These are phyloP conservation scores for Bryum argenteum DNA, from an alignment of 225 moss, liverwort and hornwort species.

Conservation along the genomic window DNA sequence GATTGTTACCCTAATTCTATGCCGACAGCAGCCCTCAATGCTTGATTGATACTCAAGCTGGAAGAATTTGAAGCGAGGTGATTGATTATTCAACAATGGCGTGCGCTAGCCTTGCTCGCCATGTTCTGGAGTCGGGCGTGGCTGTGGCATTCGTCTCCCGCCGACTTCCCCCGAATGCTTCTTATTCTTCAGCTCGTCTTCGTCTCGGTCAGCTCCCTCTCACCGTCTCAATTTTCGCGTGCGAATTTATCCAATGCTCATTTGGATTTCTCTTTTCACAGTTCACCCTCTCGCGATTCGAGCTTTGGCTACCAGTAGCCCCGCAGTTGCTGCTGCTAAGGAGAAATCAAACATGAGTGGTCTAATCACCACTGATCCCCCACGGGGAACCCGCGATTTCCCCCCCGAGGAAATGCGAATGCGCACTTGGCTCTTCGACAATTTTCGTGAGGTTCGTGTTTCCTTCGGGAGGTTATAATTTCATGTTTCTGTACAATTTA, in stretches of 20 bases:
- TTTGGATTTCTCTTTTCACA: no score
- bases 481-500: no score
- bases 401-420: conserved; percentile 95
- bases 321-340: conserved; percentile 16
- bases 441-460: conserved; percentile 79
- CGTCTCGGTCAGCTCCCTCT: no score
- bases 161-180: not conserved
- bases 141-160: not conserved
- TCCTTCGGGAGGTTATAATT: no score
- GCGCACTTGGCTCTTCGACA: conserved; percentile 89
- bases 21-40: no score
- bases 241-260: no score
- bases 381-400: conserved; percentile 92
- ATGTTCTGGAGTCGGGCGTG: conserved; percentile 15
- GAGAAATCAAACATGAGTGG: conserved; percentile 25
- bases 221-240: no score
- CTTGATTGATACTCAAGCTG: no score
- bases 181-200: not conserved
- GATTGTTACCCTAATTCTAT: no score
- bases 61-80: no score
- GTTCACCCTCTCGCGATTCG: conserved; percentile 17
- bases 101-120: conserved; percentile 6
- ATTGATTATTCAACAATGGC: not conserved
- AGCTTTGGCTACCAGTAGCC: conserved; percentile 30
- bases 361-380: conserved; percentile 78